Conservation (phyloP, 768 basidiomycete species). For the Pisolithus sp. region DNA sequence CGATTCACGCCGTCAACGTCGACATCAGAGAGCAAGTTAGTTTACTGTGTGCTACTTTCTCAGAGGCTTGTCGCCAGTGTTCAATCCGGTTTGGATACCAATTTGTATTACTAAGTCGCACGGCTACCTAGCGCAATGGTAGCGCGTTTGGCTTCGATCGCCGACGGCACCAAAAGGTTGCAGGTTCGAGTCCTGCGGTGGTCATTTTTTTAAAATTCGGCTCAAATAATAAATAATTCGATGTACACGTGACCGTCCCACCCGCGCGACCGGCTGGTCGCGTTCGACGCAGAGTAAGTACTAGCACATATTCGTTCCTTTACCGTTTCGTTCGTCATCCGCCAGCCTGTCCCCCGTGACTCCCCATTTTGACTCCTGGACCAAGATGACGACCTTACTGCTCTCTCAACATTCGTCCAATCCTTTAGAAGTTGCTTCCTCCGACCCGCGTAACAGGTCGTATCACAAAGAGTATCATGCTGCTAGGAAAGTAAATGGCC, state of each 20-base stretch:
- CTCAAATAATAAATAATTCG: background rate
- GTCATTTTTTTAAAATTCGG: slow-evolving; percentile 39
- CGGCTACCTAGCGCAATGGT: slow-evolving; percentile 88
- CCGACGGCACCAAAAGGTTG: slow-evolving; percentile 84
- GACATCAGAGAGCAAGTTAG: slow-evolving; percentile 12
- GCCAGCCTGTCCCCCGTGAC: background rate
- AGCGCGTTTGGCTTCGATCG: slow-evolving; percentile 93
- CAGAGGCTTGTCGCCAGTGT: too few species aligned
- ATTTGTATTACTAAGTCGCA: slow-evolving; percentile 1
- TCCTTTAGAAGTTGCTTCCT: slow-evolving; percentile 62
- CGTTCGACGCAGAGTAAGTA: too few species aligned
- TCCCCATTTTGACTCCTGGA: background rate
- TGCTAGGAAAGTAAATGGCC: slow-evolving; percentile 27
- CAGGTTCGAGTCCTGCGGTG: slow-evolving; percentile 96
- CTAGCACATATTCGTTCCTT: background rate
- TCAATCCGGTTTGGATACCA: too few species aligned
- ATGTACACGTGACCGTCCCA: slow-evolving; percentile 16
- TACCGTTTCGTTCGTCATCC: background rate
- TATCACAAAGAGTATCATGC: slow-evolving; percentile 36
- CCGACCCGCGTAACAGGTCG: slow-evolving; percentile 45
- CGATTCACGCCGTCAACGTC: slow-evolving; percentile 20
- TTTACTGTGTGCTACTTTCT: slow-evolving; percentile 13
- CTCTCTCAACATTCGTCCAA: slow-evolving; percentile 72
- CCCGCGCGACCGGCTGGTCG: too few species aligned
- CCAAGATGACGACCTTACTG: slow-evolving; percentile 32